A percentile compares a stretch with the other conserved stretches of the same genome.
These are phyloP conservation scores for Naganishia friedmannii DNA, from an alignment of 768 basidiomycete genomes.

Conservation along the genomic window DNA sequence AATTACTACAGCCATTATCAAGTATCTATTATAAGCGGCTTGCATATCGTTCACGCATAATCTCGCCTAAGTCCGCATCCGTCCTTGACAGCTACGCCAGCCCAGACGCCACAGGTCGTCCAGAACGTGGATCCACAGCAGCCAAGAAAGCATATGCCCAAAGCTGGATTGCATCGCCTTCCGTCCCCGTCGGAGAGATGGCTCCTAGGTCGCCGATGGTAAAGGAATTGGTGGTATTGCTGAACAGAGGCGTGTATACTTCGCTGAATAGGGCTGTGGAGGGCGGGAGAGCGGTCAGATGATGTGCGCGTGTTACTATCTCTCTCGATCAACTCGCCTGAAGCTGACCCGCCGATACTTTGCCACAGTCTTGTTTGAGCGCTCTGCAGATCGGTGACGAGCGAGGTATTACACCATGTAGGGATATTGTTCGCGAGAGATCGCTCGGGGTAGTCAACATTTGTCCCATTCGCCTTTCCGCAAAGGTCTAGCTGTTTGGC, in stretches of 20 bases:
- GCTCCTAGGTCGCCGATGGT: constrained; percentile 54
- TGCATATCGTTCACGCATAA: background rate
- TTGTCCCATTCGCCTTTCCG: constrained; percentile 40
- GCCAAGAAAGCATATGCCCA: constrained; percentile 57
- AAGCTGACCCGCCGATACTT: constrained; percentile 52
- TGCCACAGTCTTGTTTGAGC: constrained; percentile 55
- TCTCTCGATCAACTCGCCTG: no score
- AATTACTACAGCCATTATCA: no score
- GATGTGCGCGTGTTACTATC: no score
- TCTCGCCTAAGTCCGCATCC: background rate
- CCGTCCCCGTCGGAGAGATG: constrained; percentile 54
- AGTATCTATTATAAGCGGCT: no score
- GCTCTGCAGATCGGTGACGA: constrained; percentile 50
- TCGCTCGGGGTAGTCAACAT: constrained; percentile 37
- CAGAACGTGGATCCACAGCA: constrained; percentile 49
- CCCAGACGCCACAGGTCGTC: constrained; percentile 33
- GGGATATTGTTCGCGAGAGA: constrained; percentile 36
- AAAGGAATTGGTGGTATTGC: constrained; percentile 52
- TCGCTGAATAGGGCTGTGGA: constrained; percentile 54
- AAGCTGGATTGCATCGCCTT: constrained; percentile 54
- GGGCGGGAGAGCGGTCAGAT: background rate
- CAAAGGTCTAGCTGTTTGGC: constrained; percentile 54
- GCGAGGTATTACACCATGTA: constrained; percentile 53
- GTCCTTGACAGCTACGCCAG: background rate
- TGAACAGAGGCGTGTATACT: constrained; percentile 55